Percentiles rank a stretch among this genome's conserved stretches.
phyloP scores from a whole-genome alignment of 2,329 filamentous ascomycete species.

The Aureobasidium sp. region DNA sequence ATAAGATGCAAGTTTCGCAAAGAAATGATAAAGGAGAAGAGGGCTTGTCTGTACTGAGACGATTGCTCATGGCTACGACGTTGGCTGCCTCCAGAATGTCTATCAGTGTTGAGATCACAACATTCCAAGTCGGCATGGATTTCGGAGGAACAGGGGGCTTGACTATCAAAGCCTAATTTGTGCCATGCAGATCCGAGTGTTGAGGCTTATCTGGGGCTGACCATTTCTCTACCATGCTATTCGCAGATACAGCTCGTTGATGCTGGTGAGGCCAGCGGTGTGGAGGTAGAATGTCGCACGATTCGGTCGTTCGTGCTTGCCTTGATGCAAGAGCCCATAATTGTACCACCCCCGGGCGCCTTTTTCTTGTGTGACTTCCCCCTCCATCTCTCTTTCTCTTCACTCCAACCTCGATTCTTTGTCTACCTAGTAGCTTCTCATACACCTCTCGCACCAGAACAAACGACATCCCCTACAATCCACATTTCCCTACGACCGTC shows the following conservation, averaged over 20 bases:
- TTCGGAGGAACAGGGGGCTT: background rate
- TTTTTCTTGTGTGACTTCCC: slow-evolving; percentile 1
- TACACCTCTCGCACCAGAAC: background rate
- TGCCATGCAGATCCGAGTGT: background rate
- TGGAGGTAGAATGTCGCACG: background rate
- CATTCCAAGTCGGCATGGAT: background rate
- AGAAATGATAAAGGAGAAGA: too few species aligned
- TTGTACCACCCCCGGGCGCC: background rate
- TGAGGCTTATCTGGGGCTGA: slow-evolving; percentile 11
- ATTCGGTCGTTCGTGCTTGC: background rate
- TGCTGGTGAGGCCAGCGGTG: slow-evolving; percentile 7
- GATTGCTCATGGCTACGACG: background rate
- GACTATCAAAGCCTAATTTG: background rate
- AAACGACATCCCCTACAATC: background rate
- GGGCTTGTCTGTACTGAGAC: too few species aligned
- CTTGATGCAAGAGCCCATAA: slow-evolving; percentile 8
- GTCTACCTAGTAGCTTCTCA: background rate
- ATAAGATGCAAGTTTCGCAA: too few species aligned
- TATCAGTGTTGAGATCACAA: background rate
- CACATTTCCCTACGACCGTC: background rate
- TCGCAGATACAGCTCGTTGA: background rate
- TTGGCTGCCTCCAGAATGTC: background rate
- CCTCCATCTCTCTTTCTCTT: background rate
- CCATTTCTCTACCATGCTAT: background rate
- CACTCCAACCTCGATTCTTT: background rate